Conservation (phyloP, 1,284 basidiomycete species). For the Psilocybe mexicana region DNA sequence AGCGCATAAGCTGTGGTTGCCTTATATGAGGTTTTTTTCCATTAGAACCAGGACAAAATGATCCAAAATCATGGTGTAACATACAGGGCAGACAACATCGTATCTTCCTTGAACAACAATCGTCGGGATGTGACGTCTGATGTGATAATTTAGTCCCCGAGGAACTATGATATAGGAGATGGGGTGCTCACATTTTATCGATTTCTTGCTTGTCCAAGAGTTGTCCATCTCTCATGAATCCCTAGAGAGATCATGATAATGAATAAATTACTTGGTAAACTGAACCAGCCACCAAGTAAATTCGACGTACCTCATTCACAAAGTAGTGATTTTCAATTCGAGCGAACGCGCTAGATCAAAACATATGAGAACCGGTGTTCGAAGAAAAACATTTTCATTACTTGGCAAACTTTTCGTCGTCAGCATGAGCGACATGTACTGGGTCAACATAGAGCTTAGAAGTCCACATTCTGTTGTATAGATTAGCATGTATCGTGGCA, state of each 20-base stretch:
- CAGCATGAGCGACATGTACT: constrained; percentile 68
- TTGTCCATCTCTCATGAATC: constrained; percentile 90
- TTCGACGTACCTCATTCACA: constrained; percentile 58
- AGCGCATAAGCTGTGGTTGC: constrained; percentile 79
- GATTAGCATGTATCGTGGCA: neutral
- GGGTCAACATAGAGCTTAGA: constrained; percentile 74
- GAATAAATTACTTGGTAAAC: neutral
- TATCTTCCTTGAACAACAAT: constrained; percentile 87
- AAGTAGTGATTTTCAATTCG: constrained; percentile 95
- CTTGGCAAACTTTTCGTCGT: constrained; percentile 77
- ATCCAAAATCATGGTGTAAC: constrained; percentile 23
- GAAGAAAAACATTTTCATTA: constrained; percentile 32
- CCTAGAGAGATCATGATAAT: constrained; percentile 33
- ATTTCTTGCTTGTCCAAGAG: constrained; percentile 83
- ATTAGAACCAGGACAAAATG: constrained; percentile 1
- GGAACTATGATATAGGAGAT: neutral
- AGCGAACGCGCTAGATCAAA: constrained; percentile 71
- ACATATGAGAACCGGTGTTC: constrained; percentile 1
- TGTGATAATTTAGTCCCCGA: constrained; percentile 11
- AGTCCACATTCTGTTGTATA: constrained; percentile 68
- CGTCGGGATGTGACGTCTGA: constrained; percentile 82
- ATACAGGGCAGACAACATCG: constrained; percentile 76
- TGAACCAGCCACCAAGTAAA: constrained; percentile 17
- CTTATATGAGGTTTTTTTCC: constrained; percentile 32
- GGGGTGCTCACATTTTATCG: constrained; percentile 79